Evolutionary conservation across 208 protist species (phyloP), one percentile per base, ranked within the genome.

Genomic region (Crithidia brevicula): DNA sequence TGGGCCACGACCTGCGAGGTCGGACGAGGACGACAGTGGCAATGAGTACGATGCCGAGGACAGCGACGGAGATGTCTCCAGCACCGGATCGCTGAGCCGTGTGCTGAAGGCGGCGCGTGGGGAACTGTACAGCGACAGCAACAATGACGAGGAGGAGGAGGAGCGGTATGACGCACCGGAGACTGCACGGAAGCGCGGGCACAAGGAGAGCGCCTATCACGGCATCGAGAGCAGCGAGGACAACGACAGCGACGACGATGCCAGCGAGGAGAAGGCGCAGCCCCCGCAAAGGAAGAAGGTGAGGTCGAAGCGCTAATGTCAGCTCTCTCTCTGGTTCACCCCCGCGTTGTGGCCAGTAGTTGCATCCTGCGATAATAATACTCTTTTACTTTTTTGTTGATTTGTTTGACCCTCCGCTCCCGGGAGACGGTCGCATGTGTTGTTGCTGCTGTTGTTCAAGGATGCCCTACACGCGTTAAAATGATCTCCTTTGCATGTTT

Each of bases 121-220:
- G 42, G 72, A 80, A 33, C 68, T 74, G 18, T 77, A 80, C 59
- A 64, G 72, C 31, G 70, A 81, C 34, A 67, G 82, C 43, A 73
- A 86, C 15, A 74, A 77, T 22, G 66, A 72, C 8, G 36, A 34
- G 10, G 36, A 51, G 15, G 38, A 34, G 20, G 49, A 60, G 15
- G 33, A 36, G 0, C 11, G n/a, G 5, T 28, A 22, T 2, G 10
- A 6, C 9, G 0, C 40, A 18, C 9, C n/a, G 40, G 28, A 34
- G 42, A 11, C 23, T 1, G 18, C 62, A 16, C 70, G 62, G 16
- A 76, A 76, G 36, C 62, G 70, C 20, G 22, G 25, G 9, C 61
- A 46, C 43, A 56, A 1, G n/a, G 22, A 27, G 22, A 13, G 20
- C 23, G 18, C 33, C n/a, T 74, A 83, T 52, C 61, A 77, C 31